phyloP scores from a whole-genome alignment of 176 grass and related monocot species.

The Paspalum notatum region DNA sequence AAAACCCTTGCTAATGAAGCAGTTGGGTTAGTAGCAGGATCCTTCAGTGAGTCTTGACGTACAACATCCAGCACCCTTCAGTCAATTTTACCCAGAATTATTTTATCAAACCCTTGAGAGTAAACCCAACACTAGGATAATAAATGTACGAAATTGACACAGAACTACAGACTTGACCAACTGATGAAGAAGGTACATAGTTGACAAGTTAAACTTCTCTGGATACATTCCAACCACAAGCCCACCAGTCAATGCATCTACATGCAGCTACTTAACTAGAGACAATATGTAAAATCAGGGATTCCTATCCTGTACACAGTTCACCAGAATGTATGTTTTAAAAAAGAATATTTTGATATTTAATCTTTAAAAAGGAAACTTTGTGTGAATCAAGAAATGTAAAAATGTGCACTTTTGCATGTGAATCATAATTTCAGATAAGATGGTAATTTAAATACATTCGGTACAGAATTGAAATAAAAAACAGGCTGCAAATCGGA shows the following conservation, averaged over 20 bases:
- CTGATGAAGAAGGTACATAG: conserved; percentile 14
- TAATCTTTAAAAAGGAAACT: conserved; percentile 18
- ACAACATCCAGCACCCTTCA: conserved; percentile 85
- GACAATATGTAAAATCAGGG: neutral
- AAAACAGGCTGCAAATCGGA: neutral
- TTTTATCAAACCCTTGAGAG: conserved; percentile 29
- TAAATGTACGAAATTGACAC: conserved; percentile 13
- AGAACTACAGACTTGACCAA: conserved; percentile 16
- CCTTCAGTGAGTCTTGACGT: conserved; percentile 67
- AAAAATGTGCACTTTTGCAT: neutral
- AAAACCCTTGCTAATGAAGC: conserved; percentile 82
- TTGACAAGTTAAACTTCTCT: neutral
- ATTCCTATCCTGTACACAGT: conserved; percentile 10
- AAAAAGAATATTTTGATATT: neutral
- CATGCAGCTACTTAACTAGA: conserved; percentile 6
- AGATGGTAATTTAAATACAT: conserved; percentile 22
- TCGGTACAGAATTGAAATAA: neutral
- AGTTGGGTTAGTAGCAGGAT: conserved; percentile 61
- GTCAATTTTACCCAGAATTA: conserved; percentile 14
- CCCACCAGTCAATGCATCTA: neutral
- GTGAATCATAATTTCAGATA: neutral
- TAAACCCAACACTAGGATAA: conserved; percentile 1
- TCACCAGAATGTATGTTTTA: conserved; percentile 8
- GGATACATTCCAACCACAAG: neutral
- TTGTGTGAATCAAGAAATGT: neutral